Evolutionary conservation across 768 basidiomycete species (phyloP).

Genomic region (Termitomyces sp.): DNA sequence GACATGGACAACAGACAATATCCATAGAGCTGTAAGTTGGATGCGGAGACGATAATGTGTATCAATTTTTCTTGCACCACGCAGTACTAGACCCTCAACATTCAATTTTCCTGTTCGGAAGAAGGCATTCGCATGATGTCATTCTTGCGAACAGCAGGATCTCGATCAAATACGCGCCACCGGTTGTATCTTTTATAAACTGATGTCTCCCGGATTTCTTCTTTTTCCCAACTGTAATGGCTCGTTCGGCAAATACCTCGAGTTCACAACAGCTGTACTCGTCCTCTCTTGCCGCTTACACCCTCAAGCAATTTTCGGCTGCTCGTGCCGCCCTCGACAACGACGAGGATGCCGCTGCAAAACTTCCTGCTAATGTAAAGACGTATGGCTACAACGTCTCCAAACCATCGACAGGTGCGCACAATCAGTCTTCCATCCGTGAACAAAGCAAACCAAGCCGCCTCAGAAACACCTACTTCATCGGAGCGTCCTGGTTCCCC

Average conservation of each 20-base stretch:
- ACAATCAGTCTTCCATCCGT: neutral
- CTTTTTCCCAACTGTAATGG: constrained; percentile 4
- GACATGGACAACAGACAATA: constrained; percentile 43
- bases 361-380: constrained; percentile 31
- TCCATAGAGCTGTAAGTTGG: constrained; percentile 34
- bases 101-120: neutral
- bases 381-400: constrained; percentile 17
- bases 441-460: neutral
- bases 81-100: too few relatives aligned
- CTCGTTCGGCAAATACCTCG: constrained; percentile 18
- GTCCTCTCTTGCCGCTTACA: constrained; percentile 45
- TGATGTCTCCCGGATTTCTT: neutral
- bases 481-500: neutral
- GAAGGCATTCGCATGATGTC: constrained; percentile 8
- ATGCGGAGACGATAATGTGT: constrained; percentile 29
- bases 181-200: constrained; percentile 7
- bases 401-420: constrained; percentile 6
- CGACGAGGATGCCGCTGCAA: constrained; percentile 30
- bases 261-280: constrained; percentile 34
- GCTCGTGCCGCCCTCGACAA: constrained; percentile 31
- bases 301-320: constrained; percentile 39
- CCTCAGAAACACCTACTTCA: neutral
- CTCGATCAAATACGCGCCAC: constrained; percentile 6
- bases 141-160: neutral
- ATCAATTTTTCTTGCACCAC: neutral